Evolutionary conservation across 345 rosid species (phyloP).

Genomic region (Dipteronia dyeriana): DNA sequence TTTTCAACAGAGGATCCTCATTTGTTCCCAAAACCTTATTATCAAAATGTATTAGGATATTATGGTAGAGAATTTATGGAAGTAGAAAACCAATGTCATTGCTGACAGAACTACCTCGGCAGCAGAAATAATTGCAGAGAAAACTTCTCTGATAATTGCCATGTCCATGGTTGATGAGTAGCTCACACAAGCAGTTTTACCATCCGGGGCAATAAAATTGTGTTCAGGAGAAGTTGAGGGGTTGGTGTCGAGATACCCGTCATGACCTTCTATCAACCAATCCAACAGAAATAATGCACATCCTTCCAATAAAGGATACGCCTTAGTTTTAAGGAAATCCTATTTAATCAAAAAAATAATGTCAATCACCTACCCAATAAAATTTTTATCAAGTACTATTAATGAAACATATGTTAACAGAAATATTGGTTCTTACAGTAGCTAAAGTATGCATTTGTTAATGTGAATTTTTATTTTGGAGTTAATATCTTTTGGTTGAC

Average conservation of each 20-base stretch:
- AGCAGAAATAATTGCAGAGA: conserved; percentile 66
- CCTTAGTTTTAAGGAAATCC: conserved; percentile 80
- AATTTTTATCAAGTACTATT: neutral
- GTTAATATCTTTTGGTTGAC: neutral
- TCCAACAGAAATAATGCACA: conserved; percentile 75
- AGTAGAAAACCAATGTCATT: conserved; percentile 1
- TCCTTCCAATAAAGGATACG: conserved; percentile 85
- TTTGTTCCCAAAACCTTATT: conserved; percentile 62
- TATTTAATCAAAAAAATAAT: conserved; percentile 29
- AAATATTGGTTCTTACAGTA: neutral
- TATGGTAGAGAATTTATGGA: conserved; percentile 8
- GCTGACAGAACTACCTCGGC: conserved; percentile 56
- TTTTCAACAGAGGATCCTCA: conserved; percentile 53
- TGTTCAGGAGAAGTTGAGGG: conserved; percentile 99
- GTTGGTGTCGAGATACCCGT: conserved; percentile 78
- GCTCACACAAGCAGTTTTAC: conserved; percentile 83
- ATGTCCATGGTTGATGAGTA: conserved; percentile 97
- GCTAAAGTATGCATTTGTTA: neutral
- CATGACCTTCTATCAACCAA: conserved; percentile 85
- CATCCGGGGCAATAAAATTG: conserved; percentile 74
- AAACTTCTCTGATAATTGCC: conserved; percentile 77
- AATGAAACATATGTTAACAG: neutral
- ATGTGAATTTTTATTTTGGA: neutral
- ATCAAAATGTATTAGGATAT: neutral
- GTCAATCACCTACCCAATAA: neutral